Evolutionary conservation across 2,329 filamentous ascomycete species (phyloP).

Genomic region (Fusarium sp.): DNA sequence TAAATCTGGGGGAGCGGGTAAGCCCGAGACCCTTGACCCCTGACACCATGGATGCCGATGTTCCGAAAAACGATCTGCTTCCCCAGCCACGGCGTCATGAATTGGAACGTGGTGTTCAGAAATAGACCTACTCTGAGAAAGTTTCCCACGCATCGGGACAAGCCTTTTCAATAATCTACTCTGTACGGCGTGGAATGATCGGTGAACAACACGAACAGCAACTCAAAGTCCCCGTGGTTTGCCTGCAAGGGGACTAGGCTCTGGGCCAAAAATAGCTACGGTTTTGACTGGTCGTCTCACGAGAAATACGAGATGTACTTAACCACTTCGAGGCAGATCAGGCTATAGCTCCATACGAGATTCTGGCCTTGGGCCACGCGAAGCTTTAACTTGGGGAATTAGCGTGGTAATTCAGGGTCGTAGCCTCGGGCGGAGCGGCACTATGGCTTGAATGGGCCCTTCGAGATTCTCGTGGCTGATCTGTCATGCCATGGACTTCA

Average conservation of each 20-base stretch:
- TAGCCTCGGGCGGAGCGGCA: background rate
- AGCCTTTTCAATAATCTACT: background rate
- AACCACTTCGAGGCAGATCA: background rate
- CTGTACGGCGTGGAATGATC: constrained; percentile 16
- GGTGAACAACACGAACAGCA: constrained; percentile 1
- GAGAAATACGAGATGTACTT: constrained; percentile 12
- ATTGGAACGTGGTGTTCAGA: background rate
- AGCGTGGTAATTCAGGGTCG: background rate
- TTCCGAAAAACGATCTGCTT: background rate
- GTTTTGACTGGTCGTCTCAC: background rate
- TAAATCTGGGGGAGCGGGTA: constrained; percentile 18
- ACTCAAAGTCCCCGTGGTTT: background rate
- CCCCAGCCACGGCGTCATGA: constrained; percentile 1
- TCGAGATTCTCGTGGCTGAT: background rate
- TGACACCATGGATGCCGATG: background rate
- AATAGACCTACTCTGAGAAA: no score
- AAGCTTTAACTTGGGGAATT: background rate
- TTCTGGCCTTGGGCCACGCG: background rate
- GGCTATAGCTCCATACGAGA: background rate
- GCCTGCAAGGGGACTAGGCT: background rate
- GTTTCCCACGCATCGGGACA: background rate
- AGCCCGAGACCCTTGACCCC: background rate
- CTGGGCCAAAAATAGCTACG: background rate
- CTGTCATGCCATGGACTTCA: background rate
- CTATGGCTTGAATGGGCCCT: background rate